A percentile compares a stretch with the other conserved stretches of the same genome.
phyloP scores from a whole-genome alignment of 192 early-diverging fungal species.

The Entomortierella beljakovae region DNA sequence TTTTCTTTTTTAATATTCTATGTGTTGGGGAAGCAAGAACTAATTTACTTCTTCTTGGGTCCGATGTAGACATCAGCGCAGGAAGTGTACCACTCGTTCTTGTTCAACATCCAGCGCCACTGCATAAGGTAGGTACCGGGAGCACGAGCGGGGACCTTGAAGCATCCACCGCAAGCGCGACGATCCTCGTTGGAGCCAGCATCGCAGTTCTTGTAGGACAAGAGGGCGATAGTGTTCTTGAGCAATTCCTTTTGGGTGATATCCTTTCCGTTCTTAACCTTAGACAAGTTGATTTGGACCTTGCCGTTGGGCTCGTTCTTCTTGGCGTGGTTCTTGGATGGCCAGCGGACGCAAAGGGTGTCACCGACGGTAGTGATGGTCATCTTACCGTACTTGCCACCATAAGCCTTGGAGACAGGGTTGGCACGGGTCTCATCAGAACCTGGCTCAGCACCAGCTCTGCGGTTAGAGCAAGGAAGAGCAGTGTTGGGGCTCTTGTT shows the following conservation, averaged over 20 bases:
- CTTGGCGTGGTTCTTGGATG: conserved; percentile 50
- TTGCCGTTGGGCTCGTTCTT: conserved; percentile 14
- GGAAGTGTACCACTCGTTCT: conserved; percentile 49
- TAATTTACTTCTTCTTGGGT: conserved; percentile 6
- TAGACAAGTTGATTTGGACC: conserved; percentile 42
- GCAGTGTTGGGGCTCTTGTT: conserved; percentile 22
- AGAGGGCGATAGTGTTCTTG: conserved; percentile 23
- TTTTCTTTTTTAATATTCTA: too few species aligned
- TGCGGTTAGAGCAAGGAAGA: conserved; percentile 33
- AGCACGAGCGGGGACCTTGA: conserved; percentile 40
- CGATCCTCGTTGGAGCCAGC: conserved; percentile 18
- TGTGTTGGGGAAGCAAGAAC: too few species aligned
- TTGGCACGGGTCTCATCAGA: conserved; percentile 46
- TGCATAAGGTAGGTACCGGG: conserved; percentile 43
- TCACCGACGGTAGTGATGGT: conserved; percentile 43
- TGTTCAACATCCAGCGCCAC: conserved; percentile 55
- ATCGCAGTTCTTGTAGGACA: conserved; percentile 46
- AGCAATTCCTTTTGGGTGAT: conserved; percentile 24
- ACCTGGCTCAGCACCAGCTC: conserved; percentile 29
- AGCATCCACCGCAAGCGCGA: conserved; percentile 53
- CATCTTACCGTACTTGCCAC: conserved; percentile 46
- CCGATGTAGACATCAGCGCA: conserved; percentile 38
- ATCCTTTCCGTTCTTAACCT: conserved; percentile 29
- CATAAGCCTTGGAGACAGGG: conserved; percentile 29
- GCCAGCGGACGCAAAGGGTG: conserved; percentile 52